These are phyloP conservation scores for Mucor irregularis DNA, from an alignment of 371 early-diverging fungal genomes.

Conservation along the genomic window DNA sequence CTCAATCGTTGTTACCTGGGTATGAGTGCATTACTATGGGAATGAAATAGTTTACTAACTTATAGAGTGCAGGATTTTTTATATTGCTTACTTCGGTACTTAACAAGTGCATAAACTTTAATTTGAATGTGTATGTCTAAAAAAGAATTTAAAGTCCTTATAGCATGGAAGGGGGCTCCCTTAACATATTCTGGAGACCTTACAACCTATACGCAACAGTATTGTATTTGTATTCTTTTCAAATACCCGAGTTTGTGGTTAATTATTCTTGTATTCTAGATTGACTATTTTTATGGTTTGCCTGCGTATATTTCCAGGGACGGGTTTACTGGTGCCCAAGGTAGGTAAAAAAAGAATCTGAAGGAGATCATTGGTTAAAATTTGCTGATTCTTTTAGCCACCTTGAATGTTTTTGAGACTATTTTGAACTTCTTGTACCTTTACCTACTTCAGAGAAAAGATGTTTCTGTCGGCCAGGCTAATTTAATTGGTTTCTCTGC, in stretches of 20 bases:
- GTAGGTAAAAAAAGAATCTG: slow-evolving; percentile 6
- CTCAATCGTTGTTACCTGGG: slow-evolving; percentile 31
- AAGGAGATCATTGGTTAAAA: not conserved
- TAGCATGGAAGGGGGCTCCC: slow-evolving; percentile 40
- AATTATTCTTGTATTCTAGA: slow-evolving; percentile 12
- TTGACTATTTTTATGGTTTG: slow-evolving; percentile 41
- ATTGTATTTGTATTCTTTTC: not conserved
- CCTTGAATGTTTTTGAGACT: slow-evolving; percentile 37
- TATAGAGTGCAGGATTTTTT: slow-evolving; percentile 29
- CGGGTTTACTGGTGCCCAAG: slow-evolving; percentile 49
- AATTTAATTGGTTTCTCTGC: slow-evolving; percentile 36
- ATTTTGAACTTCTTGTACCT: slow-evolving; percentile 30
- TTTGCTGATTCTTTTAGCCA: slow-evolving; percentile 16
- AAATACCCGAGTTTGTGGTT: slow-evolving; percentile 1
- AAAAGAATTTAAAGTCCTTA: slow-evolving; percentile 23
- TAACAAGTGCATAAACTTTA: no score
- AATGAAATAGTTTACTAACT: not conserved
- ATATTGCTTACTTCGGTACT: slow-evolving; percentile 40
- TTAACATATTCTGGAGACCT: slow-evolving; percentile 36
- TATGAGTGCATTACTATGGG: slow-evolving; percentile 4
- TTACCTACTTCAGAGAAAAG: slow-evolving; percentile 7
- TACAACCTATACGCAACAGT: slow-evolving; percentile 42
- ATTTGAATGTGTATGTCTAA: not conserved
- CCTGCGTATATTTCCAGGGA: slow-evolving; percentile 27
- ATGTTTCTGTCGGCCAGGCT: slow-evolving; percentile 18